phyloP scores from a whole-genome alignment of 768 basidiomycete species.

The Podaxis sp. region DNA sequence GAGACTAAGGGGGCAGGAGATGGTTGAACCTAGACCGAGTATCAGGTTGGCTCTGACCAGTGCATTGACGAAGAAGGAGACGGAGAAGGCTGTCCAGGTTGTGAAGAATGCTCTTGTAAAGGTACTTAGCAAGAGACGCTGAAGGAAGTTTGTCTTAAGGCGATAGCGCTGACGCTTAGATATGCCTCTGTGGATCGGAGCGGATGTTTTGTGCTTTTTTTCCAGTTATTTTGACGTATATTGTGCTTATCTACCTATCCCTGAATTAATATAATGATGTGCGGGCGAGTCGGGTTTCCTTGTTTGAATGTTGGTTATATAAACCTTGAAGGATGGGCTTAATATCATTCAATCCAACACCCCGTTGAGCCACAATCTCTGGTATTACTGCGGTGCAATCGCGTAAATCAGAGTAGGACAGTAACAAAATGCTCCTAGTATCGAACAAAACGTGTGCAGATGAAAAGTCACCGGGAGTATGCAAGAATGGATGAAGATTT shows the following conservation, averaged over 20 bases:
- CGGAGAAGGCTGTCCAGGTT: constrained; percentile 78
- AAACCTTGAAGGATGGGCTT: no score
- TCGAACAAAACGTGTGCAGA: background rate
- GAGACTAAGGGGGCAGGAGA: constrained; percentile 79
- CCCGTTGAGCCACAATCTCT: background rate
- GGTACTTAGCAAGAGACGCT: constrained; percentile 60
- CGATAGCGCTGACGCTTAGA: background rate
- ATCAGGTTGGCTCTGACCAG: constrained; percentile 79
- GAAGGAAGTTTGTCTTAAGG: background rate
- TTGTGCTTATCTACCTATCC: background rate
- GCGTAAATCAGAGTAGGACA: background rate
- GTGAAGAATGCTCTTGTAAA: constrained; percentile 74
- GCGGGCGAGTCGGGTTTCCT: background rate
- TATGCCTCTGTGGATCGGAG: background rate
- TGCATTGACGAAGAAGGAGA: constrained; percentile 83
- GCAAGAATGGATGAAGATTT: background rate
- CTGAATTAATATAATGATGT: background rate
- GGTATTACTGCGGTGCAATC: background rate
- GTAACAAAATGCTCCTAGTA: background rate
- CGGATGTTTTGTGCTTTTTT: background rate
- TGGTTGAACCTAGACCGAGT: constrained; percentile 75
- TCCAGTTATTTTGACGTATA: background rate
- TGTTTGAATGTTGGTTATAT: no score
- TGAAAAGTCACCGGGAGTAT: background rate
- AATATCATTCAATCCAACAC: no score